These are phyloP conservation scores for Harringtonia lauricola DNA, from an alignment of 2,329 filamentous ascomycete genomes.

Conservation along the genomic window DNA sequence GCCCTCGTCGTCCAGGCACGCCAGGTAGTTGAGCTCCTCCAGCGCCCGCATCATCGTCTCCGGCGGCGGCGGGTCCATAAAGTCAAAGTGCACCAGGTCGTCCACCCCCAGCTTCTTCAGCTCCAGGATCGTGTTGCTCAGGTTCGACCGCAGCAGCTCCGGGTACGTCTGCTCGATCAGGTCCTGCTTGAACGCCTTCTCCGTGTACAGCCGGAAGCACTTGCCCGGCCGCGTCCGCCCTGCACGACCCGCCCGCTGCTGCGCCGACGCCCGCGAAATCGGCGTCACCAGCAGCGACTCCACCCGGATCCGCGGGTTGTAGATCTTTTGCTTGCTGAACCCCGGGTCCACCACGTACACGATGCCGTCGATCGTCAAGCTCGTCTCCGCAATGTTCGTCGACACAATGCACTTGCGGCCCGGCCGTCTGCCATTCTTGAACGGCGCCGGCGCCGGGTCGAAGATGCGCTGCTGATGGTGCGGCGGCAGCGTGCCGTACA, in stretches of 20 bases:
- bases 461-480: conserved; percentile 94
- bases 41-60: conserved; percentile 97
- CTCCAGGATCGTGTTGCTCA: conserved; percentile 90
- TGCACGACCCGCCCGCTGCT: conserved; percentile 96
- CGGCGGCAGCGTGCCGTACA: conserved; percentile 89
- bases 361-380: conserved; percentile 94
- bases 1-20: conserved; percentile 92
- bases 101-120: conserved; percentile 94
- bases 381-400: conserved; percentile 97
- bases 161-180: conserved; percentile 96
- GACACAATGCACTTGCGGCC: conserved; percentile 92
- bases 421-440: conserved; percentile 65
- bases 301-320: conserved; percentile 92
- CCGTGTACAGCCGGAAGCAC: conserved; percentile 94
- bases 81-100: conserved; percentile 93
- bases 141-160: conserved; percentile 87
- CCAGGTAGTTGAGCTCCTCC: conserved; percentile 94
- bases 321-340: conserved; percentile 99
- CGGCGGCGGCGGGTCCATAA: conserved; percentile 96
- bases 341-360: conserved; percentile 99
- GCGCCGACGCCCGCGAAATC: conserved; percentile 94
- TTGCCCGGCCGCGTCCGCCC: conserved; percentile 98
- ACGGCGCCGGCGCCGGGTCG: conserved; percentile 68
- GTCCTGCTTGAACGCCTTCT: conserved; percentile 93
- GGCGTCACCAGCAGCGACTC: conserved; percentile 96